Conservation (phyloP, 1,284 basidiomycete genomes). For the Moesziomyces aphidis region DNA sequence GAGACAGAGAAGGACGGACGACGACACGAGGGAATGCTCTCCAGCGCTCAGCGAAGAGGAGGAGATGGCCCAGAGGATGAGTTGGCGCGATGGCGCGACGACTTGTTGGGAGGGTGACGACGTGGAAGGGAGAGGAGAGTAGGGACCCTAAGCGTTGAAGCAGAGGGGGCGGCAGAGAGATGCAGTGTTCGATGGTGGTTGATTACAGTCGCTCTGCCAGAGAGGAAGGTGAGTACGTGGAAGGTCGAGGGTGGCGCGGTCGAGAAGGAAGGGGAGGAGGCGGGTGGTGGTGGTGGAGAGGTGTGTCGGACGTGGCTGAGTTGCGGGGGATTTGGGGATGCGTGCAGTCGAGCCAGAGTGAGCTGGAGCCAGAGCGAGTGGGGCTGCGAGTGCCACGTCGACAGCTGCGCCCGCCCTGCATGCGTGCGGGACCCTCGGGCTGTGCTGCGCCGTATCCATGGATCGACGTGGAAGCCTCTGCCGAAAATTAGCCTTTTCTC, state of each 20-base stretch:
- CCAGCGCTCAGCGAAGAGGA: slow-evolving; percentile 49
- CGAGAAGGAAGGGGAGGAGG: neutral
- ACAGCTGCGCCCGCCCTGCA: neutral
- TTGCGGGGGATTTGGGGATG: slow-evolving; percentile 4
- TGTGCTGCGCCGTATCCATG: slow-evolving; percentile 18
- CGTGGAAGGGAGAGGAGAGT: neutral
- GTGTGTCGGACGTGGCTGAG: neutral
- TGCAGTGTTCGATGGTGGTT: slow-evolving; percentile 3
- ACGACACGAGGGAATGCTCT: slow-evolving; percentile 5
- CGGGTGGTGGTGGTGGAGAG: slow-evolving; percentile 19
- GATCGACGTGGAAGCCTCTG: slow-evolving; percentile 40
- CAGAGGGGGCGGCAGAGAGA: slow-evolving; percentile 9
- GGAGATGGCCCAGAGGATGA: slow-evolving; percentile 11
- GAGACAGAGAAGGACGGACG: neutral
- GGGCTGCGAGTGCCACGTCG: no score
- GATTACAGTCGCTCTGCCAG: neutral
- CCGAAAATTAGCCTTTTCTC: slow-evolving; percentile 7
- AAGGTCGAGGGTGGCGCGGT: slow-evolving; percentile 8
- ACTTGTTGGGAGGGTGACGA: slow-evolving; percentile 1
- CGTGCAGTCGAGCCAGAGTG: no score
- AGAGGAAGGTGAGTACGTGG: slow-evolving; percentile 20
- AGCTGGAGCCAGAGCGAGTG: no score
- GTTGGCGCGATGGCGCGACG: neutral
- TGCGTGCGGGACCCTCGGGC: neutral
- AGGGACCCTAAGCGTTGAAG: slow-evolving; percentile 35